These are phyloP conservation scores for Wickerhamomyces chaumierensis DNA, from an alignment of 805 yeast species.

Conservation along the genomic window DNA sequence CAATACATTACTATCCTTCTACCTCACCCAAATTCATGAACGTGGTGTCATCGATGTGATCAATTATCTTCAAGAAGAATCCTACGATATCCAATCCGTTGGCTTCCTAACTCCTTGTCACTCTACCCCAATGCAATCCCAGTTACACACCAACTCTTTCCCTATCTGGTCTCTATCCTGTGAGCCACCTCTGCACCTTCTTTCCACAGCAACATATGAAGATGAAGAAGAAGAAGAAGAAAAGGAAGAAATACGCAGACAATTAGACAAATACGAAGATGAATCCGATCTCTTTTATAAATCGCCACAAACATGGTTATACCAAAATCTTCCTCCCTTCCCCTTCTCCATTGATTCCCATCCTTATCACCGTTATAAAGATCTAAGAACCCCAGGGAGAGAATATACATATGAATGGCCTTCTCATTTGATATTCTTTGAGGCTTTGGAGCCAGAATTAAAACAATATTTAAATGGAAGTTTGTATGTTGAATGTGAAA, in stretches of 20 bases:
- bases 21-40: constrained; percentile 67
- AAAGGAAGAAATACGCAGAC: too few relatives aligned
- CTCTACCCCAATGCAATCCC: constrained; percentile 91
- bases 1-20: constrained; percentile 32
- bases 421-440: constrained; percentile 59
- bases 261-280: constrained; percentile 49
- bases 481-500: constrained; percentile 32
- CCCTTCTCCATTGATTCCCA: constrained; percentile 3
- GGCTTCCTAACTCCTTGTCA: constrained; percentile 95
- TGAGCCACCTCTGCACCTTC: constrained; percentile 64
- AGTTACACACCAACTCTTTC: constrained; percentile 49
- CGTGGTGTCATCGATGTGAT: constrained; percentile 73
- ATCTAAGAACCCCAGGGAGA: constrained; percentile 15
- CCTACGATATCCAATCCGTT: constrained; percentile 32
- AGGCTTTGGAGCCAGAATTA: constrained; percentile 41
- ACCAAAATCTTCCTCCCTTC: constrained; percentile 35
- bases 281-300: constrained; percentile 80
- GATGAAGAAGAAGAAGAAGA: too few relatives aligned
- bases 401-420: constrained; percentile 49
- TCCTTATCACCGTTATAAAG: constrained; percentile 5
- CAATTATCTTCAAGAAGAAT: constrained; percentile 32
- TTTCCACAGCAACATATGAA: too few relatives aligned
- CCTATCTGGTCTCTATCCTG: constrained; percentile 75
- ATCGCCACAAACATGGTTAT: constrained; percentile 48
- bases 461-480: constrained; percentile 27